Evolutionary conservation across 768 basidiomycete genomes (phyloP).

Genomic region (Cubamyces sp.): DNA sequence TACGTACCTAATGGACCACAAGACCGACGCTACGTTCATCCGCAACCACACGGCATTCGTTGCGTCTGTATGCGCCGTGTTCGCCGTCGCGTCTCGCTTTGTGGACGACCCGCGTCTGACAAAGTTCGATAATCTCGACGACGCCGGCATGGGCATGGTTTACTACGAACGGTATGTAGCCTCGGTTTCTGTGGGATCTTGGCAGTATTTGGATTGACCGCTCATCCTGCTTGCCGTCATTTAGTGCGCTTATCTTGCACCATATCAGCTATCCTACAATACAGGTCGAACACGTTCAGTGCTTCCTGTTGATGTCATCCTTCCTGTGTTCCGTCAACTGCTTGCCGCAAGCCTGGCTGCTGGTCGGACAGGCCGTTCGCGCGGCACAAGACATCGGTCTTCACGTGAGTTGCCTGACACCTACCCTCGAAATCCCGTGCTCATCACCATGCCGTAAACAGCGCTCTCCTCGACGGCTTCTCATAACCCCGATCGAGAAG

Average conservation of each 20-base stretch:
- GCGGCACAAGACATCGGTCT: slow-evolving; percentile 90
- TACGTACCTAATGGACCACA: slow-evolving; percentile 72
- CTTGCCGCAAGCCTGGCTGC: slow-evolving; percentile 91
- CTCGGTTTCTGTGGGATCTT: slow-evolving; percentile 6
- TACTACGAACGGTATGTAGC: slow-evolving; percentile 80
- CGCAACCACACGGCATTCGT: slow-evolving; percentile 75
- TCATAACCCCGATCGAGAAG: slow-evolving; percentile 76
- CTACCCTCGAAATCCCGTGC: slow-evolving; percentile 19
- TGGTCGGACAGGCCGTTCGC: slow-evolving; percentile 88
- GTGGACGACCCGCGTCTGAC: slow-evolving; percentile 73
- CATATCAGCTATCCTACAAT: slow-evolving; percentile 90
- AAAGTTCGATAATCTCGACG: slow-evolving; percentile 60
- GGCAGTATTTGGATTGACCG: not conserved
- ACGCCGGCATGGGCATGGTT: slow-evolving; percentile 87
- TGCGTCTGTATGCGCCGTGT: slow-evolving; percentile 83
- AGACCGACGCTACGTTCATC: slow-evolving; percentile 52
- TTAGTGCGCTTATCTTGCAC: slow-evolving; percentile 84
- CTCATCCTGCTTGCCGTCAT: not conserved
- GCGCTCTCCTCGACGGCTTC: slow-evolving; percentile 82
- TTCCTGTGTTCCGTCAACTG: slow-evolving; percentile 94
- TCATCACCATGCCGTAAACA: slow-evolving; percentile 36
- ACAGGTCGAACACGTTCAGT: slow-evolving; percentile 87
- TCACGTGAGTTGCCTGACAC: slow-evolving; percentile 62
- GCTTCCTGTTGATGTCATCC: slow-evolving; percentile 85
- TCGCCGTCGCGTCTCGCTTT: slow-evolving; percentile 84